Base-by-base conservation (phyloP, 352 stramenopile genomes). In the Sclerospora graminicola region DNA sequence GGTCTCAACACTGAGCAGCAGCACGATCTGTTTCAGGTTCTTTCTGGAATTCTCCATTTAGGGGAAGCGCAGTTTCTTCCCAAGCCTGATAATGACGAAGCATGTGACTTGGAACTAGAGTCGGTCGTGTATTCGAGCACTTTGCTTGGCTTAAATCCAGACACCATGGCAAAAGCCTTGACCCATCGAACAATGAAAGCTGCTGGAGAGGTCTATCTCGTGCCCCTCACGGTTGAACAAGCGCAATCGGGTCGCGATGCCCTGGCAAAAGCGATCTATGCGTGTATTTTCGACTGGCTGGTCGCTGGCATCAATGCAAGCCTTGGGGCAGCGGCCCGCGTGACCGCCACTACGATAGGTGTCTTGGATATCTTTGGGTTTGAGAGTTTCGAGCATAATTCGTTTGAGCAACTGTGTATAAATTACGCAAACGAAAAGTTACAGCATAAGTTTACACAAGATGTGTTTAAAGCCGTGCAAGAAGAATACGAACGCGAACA, bases 381-480 rank as follows among this genome's bases (percentile, higher is more conserved):
- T 45, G 81, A 94, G 60, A 86, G 80, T 49, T 93, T 94, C 21
- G 60, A 72, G 34, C 54, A 80, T 54, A 95, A 95, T 57, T 89
- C 77, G 16, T 96, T 96, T 68, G 93, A 98, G 59, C 90, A 97
- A 63, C 60, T 96, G 8, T 95, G 89, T 38, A 98, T 98, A 60
- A 98, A 98, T 60, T 98, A 96, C 54, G 88, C 87, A 5, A 98
- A 98, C 64, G 92, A 98, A 54, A 80, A 86, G 32, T 63, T 94
- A 19, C 76, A 93, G 72, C 79, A 95, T 32, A 89, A 91, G 47
- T 95, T 95, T 51, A 92, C 64, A 7, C 54, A 74, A 31, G 69
- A 81, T 20, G 71, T 84, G 5, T 84, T 95, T 52, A 72, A 66
- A 30, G 45, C 57, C 1, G 71, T 84, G 27, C 56, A 82, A 45